These are phyloP conservation scores for Pittosporum tobira DNA, from an alignment of 129 eudicot genomes.

Conservation along the genomic window DNA sequence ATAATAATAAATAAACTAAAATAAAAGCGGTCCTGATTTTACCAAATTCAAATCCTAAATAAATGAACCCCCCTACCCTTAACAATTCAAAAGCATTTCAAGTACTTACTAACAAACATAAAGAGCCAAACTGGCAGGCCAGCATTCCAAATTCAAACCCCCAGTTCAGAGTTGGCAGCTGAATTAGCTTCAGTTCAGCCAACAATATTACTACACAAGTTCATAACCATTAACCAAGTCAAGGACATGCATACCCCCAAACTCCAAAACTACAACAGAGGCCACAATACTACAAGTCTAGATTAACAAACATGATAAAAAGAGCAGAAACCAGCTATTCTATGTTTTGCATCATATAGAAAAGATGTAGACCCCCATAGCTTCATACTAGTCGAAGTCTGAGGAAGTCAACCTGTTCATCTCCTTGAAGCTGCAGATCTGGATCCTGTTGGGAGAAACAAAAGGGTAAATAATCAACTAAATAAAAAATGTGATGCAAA, in stretches of 20 bases:
- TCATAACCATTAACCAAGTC: background rate
- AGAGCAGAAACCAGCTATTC: background rate
- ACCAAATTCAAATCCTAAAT: no score
- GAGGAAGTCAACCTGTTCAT: background rate
- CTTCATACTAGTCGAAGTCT: background rate
- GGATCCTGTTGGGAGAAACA: conserved; percentile 2
- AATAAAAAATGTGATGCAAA: background rate
- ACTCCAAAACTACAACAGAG: background rate
- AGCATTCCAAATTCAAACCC: background rate
- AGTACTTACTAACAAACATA: background rate
- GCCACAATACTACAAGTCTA: background rate
- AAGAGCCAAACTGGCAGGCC: background rate
- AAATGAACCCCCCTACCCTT: no score
- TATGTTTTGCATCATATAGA: no score
- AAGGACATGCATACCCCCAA: background rate
- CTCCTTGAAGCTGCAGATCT: conserved; percentile 5
- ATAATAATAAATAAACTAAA: no score
- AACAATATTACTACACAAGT: background rate
- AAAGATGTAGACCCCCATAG: background rate
- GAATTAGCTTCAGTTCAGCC: background rate
- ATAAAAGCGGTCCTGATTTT: no score
- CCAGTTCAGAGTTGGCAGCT: background rate
- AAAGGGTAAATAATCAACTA: background rate
- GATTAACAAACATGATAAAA: background rate
- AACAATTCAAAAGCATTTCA: no score